Conservation (phyloP, 2,329 filamentous ascomycete species). For the Rhexocercosporidium sp. region DNA sequence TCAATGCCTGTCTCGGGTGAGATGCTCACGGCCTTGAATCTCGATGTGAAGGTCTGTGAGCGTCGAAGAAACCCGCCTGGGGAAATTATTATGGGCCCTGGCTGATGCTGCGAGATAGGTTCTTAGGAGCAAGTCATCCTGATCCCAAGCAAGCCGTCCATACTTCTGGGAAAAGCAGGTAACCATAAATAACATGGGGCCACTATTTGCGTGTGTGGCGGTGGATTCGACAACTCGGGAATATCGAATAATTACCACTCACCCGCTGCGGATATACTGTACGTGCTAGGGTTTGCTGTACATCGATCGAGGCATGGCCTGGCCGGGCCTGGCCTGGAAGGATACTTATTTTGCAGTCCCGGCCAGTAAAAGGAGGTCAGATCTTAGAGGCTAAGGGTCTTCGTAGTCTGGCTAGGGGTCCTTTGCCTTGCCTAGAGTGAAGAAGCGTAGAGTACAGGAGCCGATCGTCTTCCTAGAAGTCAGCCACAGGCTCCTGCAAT, state of each 20-base stretch:
- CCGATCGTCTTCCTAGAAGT: too few species aligned
- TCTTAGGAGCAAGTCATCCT: not conserved
- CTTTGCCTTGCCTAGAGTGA: too few species aligned
- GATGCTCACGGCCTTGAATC: not conserved
- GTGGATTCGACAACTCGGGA: not conserved
- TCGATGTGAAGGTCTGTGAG: not conserved
- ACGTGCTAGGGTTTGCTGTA: not conserved
- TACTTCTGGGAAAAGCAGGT: slow-evolving; percentile 5
- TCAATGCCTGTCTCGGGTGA: not conserved
- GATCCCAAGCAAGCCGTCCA: not conserved
- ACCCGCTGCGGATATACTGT: not conserved
- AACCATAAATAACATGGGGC: not conserved
- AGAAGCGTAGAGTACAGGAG: too few species aligned
- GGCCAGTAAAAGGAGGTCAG: not conserved
- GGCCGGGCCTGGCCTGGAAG: not conserved
- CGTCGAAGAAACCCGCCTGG: not conserved
- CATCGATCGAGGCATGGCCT: not conserved
- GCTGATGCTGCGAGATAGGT: not conserved
- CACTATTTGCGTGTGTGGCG: not conserved
- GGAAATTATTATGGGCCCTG: not conserved
- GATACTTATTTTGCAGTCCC: not conserved
- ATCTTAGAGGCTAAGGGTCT: too few species aligned
- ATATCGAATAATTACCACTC: not conserved
- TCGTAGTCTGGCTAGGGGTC: too few species aligned
- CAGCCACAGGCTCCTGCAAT: too few species aligned